These are phyloP conservation scores for Linnemannia elongata DNA, from an alignment of 192 early-diverging fungal genomes.

Conservation along the genomic window DNA sequence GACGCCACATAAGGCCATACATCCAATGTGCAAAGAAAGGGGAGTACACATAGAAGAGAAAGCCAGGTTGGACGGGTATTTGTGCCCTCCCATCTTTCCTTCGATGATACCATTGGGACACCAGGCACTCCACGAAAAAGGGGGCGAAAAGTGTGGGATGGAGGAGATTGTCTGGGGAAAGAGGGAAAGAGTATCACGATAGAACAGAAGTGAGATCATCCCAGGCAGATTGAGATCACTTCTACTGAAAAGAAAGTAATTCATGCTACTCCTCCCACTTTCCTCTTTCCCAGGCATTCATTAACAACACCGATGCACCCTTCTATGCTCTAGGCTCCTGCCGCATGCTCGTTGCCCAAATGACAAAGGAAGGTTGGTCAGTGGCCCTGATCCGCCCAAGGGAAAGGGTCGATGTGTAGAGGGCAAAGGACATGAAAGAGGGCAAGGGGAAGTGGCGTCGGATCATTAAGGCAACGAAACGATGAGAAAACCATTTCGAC, in stretches of 20 bases:
- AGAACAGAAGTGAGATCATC: background rate
- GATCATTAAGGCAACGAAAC: background rate
- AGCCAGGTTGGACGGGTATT: background rate
- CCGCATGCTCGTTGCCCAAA: background rate
- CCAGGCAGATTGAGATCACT: background rate
- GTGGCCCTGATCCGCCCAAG: background rate
- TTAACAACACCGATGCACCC: background rate
- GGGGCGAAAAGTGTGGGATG: background rate
- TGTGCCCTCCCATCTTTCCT: background rate
- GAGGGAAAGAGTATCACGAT: background rate
- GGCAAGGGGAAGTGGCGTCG: background rate
- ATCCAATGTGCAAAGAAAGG: background rate
- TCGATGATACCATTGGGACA: background rate
- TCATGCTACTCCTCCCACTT: background rate
- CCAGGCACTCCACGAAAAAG: background rate
- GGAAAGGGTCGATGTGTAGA: background rate
- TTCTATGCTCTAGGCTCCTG: background rate
- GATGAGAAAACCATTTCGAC: background rate
- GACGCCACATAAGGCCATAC: background rate
- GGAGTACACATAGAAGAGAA: background rate
- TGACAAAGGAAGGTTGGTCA: background rate
- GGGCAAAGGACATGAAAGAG: background rate
- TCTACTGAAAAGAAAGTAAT: background rate
- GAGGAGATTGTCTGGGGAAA: too few species aligned
- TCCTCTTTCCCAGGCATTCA: background rate